Evolutionary conservation across 306 rosid genomes (phyloP).

Genomic region (Inga oerstediana): DNA sequence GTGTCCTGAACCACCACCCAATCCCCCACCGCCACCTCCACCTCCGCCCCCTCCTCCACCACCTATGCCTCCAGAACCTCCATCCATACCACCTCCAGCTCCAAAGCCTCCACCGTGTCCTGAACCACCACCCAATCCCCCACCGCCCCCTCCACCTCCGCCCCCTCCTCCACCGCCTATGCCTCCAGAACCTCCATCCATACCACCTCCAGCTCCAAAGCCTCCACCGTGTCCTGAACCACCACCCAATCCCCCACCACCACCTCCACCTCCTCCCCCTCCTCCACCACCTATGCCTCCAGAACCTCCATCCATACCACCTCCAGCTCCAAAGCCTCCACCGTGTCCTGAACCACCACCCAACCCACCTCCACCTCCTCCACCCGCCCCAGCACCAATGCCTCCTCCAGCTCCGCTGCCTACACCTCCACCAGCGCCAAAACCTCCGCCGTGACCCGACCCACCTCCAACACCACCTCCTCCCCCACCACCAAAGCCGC

Average conservation of each 20-base stretch:
- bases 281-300: constrained; percentile 36
- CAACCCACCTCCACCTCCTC: constrained; percentile 47
- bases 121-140: constrained; percentile 39
- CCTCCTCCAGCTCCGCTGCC: constrained; percentile 51
- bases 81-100: neutral
- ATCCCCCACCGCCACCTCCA: constrained; percentile 46
- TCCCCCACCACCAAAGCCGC: constrained; percentile 10
- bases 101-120: constrained; percentile 32
- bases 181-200: neutral
- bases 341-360: constrained; percentile 28
- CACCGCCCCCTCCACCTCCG: constrained; percentile 38
- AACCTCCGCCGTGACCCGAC: neutral
- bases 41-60: constrained; percentile 43
- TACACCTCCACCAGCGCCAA: constrained; percentile 39
- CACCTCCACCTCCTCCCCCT: neutral
- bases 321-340: constrained; percentile 33
- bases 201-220: constrained; percentile 20
- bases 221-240: constrained; percentile 25
- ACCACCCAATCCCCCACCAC: constrained; percentile 46
- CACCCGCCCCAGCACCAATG: constrained; percentile 23
- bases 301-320: neutral
- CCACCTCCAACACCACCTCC: constrained; percentile 26
- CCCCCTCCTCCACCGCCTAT: constrained; percentile 34
- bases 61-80: constrained; percentile 20
- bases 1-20: constrained; percentile 27